Evolutionary conservation across 2,329 filamentous ascomycete species (phyloP).

Genomic region (Aspergillus sp.): DNA sequence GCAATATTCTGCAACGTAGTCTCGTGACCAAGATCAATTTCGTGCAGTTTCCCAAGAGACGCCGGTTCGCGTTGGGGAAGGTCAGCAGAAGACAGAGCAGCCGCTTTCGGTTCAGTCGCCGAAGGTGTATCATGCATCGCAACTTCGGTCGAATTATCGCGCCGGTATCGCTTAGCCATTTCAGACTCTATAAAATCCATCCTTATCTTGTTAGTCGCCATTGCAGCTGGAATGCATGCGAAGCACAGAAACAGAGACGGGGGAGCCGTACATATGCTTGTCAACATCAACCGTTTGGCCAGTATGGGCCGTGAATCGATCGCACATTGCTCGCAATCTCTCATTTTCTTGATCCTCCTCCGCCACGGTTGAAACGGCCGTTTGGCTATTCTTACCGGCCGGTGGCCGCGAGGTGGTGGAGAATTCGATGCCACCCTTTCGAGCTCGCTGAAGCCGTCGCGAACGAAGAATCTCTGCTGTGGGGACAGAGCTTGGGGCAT

Average conservation of each 20-base stretch:
- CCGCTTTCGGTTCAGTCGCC: conserved; percentile 14
- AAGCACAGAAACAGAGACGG: neutral
- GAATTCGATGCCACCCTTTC: conserved; percentile 51
- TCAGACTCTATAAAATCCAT: conserved; percentile 68
- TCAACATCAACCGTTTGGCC: conserved; percentile 61
- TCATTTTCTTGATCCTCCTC: conserved; percentile 38
- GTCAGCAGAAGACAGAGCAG: conserved; percentile 22
- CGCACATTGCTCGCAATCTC: conserved; percentile 44
- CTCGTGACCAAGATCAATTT: conserved; percentile 57
- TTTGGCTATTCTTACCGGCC: conserved; percentile 18
- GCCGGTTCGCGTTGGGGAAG: conserved; percentile 49
- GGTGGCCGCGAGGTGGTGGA: conserved; percentile 34
- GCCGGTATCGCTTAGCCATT: conserved; percentile 56
- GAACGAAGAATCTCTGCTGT: conserved; percentile 39
- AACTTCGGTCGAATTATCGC: conserved; percentile 21
- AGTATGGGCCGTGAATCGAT: conserved; percentile 61
- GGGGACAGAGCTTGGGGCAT: conserved; percentile 19
- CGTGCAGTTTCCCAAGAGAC: conserved; percentile 57
- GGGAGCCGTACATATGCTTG: conserved; percentile 62
- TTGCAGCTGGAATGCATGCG: conserved; percentile 14
- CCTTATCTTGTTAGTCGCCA: conserved; percentile 63
- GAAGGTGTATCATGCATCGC: conserved; percentile 9
- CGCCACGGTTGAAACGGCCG: conserved; percentile 20
- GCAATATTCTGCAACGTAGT: conserved; percentile 46
- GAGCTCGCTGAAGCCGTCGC: conserved; percentile 39